Evolutionary conservation across 306 rosid genomes (phyloP).

Genomic region (Quercus cerris): DNA sequence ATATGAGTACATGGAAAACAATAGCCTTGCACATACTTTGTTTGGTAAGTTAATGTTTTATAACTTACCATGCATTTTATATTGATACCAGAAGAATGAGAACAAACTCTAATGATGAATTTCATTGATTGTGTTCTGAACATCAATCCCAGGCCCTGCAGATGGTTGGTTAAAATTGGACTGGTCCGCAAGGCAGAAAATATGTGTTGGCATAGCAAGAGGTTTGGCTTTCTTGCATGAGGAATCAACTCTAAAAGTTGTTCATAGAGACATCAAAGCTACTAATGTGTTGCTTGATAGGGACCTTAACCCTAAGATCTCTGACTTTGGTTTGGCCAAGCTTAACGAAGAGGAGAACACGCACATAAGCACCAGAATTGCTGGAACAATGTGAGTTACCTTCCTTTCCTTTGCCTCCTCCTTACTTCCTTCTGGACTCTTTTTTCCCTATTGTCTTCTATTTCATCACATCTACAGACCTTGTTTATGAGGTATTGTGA

Average conservation of each 20-base stretch:
- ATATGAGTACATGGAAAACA: slow-evolving; percentile 5
- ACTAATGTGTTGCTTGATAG: slow-evolving; percentile 68
- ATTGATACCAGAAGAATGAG: not conserved
- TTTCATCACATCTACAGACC: too few relatives aligned
- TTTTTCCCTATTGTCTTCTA: too few relatives aligned
- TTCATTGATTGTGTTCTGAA: not conserved
- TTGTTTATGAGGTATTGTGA: too few relatives aligned
- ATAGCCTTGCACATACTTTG: slow-evolving; percentile 22
- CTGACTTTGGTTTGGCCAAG: slow-evolving; percentile 82
- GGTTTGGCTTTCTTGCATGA: slow-evolving; percentile 81
- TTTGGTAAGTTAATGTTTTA: slow-evolving; percentile 19
- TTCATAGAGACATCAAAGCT: slow-evolving; percentile 79
- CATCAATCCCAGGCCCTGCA: slow-evolving; percentile 29
- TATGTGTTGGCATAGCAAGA: slow-evolving; percentile 74
- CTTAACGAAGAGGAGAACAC: slow-evolving; percentile 68
- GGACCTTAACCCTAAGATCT: slow-evolving; percentile 70
- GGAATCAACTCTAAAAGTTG: slow-evolving; percentile 65
- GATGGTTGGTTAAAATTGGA: slow-evolving; percentile 29
- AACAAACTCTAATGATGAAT: not conserved
- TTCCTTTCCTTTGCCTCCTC: not conserved
- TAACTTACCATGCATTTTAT: not conserved
- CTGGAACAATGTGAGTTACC: slow-evolving; percentile 37
- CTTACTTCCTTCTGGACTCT: not conserved
- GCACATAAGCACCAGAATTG: slow-evolving; percentile 71
- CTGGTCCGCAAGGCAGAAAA: slow-evolving; percentile 61